A percentile compares a stretch with the other conserved stretches of the same genome.
These are phyloP conservation scores for Ascochyta lentis DNA, from an alignment of 2,329 filamentous ascomycete species.

Conservation along the genomic window DNA sequence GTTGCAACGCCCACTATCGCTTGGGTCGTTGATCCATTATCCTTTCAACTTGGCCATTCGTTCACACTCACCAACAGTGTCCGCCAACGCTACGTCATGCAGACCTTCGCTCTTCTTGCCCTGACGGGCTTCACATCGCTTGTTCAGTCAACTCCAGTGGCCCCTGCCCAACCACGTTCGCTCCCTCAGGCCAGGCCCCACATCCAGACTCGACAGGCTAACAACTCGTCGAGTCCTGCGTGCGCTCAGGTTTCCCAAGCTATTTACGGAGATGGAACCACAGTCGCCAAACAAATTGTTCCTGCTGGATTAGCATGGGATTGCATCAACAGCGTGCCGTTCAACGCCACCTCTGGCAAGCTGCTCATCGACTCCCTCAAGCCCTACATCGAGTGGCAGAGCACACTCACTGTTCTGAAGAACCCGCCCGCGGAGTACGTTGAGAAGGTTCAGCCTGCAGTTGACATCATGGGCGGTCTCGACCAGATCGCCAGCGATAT, in stretches of 20 bases:
- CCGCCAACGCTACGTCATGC: slow-evolving; percentile 28
- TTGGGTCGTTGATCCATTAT: slow-evolving; percentile 11
- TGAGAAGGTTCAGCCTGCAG: slow-evolving; percentile 53
- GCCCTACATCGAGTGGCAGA: slow-evolving; percentile 57
- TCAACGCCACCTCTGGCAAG: slow-evolving; percentile 52
- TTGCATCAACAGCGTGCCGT: slow-evolving; percentile 54
- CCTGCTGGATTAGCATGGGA: slow-evolving; percentile 55
- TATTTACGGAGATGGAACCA: slow-evolving; percentile 31
- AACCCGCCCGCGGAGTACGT: slow-evolving; percentile 55
- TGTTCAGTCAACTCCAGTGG: slow-evolving; percentile 35
- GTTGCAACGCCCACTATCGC: slow-evolving; percentile 5
- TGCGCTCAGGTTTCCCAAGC: slow-evolving; percentile 45
- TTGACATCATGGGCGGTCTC: slow-evolving; percentile 53
- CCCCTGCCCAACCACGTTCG: slow-evolving; percentile 19
- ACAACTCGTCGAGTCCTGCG: slow-evolving; percentile 30
- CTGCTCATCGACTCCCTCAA: slow-evolving; percentile 49
- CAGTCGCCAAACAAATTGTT: slow-evolving; percentile 33
- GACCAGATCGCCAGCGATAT: slow-evolving; percentile 50
- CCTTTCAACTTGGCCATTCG: background rate
- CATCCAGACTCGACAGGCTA: slow-evolving; percentile 31
- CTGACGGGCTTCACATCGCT: slow-evolving; percentile 32
- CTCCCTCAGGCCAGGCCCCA: slow-evolving; percentile 21
- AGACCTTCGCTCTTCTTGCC: slow-evolving; percentile 26
- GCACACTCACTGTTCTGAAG: slow-evolving; percentile 52
- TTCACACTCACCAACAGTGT: slow-evolving; percentile 5